Conservation (phyloP, 192 early-diverging fungal genomes). For the Umbelopsis vinacea region DNA sequence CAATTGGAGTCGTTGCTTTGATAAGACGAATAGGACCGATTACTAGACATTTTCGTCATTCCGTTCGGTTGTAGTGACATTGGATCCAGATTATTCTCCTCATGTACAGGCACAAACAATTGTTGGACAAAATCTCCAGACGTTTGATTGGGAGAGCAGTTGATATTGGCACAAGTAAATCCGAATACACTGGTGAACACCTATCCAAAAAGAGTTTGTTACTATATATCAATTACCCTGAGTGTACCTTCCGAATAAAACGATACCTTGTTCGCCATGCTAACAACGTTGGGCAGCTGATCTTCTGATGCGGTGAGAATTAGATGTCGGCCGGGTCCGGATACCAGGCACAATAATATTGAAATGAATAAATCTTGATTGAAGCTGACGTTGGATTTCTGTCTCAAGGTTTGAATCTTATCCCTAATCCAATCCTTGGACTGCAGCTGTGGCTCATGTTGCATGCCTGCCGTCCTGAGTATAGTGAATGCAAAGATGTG, state of each 20-base stretch:
- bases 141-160: constrained; percentile 44
- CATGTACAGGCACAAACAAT: constrained; percentile 25
- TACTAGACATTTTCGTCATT: not conserved
- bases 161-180: constrained; percentile 47
- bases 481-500: not conserved
- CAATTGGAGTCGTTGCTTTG: constrained; percentile 15
- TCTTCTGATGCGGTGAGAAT: constrained; percentile 49
- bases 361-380: constrained; percentile 61
- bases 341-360: constrained; percentile 56
- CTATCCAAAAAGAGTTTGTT: constrained; percentile 16
- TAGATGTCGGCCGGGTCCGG: constrained; percentile 50
- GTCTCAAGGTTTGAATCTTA: constrained; percentile 47
- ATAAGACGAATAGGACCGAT: not conserved
- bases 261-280: constrained; percentile 50
- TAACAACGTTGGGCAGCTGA: constrained; percentile 46
- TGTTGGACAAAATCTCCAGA: constrained; percentile 34
- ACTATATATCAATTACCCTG: not conserved
- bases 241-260: not conserved
- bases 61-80: not conserved
- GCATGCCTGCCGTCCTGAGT: not conserved
- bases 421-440: constrained; percentile 51
- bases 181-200: constrained; percentile 51
- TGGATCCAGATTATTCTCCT: constrained; percentile 22
- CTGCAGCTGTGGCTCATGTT: constrained; percentile 14
- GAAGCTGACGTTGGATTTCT: constrained; percentile 45